Evolutionary conservation across 352 stramenopile genomes (phyloP), one percentile per base, ranked within the genome.

Genomic region (Phytophthora pluvialis): DNA sequence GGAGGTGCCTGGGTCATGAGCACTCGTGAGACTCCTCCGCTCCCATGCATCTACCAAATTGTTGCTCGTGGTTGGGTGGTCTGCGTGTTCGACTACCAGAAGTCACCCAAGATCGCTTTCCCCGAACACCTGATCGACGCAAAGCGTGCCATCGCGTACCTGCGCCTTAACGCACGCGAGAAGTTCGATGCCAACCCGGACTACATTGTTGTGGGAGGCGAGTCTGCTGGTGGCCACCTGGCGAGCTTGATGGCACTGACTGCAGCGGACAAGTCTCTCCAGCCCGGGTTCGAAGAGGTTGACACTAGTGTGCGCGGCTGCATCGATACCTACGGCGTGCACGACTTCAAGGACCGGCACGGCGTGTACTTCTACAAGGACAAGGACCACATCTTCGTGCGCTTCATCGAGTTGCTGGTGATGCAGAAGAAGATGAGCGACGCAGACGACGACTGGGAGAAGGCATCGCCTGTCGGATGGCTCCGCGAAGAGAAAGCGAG

Each of bases 1-100:
- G 85, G 85, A n/a, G 85, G 85, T n/a, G 83, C 71, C 5, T 93
- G 85, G 85, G 64, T 92, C 52, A 70, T 91, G 58, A 84, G 85
- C 50, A 81, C 72, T 16, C 79, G 80, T 1, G 46, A 72, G 21
- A 73, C 67, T 26, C 72, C 80, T 8, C 80, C 80, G 11, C 57
- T 89, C 12, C 73, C 83, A 18, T 69, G 89, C 4, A 67, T 93
- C 45, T 90, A 92, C 45, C 79, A 91, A 49, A 73, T 91, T 35
- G 70, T 56, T 25, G 60, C 70, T 45, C 46, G 69, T 31, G 81
- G 81, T 1, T 93, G 85, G 85, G 60, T 92, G n/a, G 73, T 93
- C 13, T 92, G 83, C 44, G 79, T 82, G 35, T 81, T 93, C 15
- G 85, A 93, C 67, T 93, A 93, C 55, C 85, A 86, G 2, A 64